These are phyloP conservation scores for Acarospora socialis DNA, from an alignment of 2,329 filamentous ascomycete species.

Conservation along the genomic window DNA sequence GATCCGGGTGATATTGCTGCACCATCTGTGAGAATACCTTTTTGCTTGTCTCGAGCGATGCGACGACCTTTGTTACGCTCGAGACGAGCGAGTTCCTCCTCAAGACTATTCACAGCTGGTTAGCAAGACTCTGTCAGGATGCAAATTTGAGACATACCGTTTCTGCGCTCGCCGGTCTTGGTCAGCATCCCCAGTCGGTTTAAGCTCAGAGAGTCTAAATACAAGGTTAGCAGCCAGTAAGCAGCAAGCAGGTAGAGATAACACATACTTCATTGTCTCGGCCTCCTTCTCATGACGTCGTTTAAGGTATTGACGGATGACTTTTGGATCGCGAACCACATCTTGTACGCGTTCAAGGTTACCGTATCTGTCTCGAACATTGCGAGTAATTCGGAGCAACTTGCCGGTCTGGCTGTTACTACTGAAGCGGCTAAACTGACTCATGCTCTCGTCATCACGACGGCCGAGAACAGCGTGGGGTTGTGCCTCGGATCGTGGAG, in stretches of 20 bases:
- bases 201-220: slow-evolving; percentile 41
- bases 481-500: slow-evolving; percentile 51
- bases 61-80: slow-evolving; percentile 84
- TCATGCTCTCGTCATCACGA: slow-evolving; percentile 61
- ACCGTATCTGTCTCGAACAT: slow-evolving; percentile 47
- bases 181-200: slow-evolving; percentile 53
- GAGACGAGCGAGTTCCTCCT: slow-evolving; percentile 66
- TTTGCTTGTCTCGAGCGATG: slow-evolving; percentile 80
- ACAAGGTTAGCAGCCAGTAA: not conserved
- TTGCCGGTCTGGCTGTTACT: slow-evolving; percentile 55
- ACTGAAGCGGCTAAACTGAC: slow-evolving; percentile 61
- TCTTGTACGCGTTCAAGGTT: slow-evolving; percentile 46
- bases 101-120: slow-evolving; percentile 35
- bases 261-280: slow-evolving; percentile 55
- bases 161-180: slow-evolving; percentile 47
- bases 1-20: slow-evolving; percentile 30
- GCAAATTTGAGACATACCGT: slow-evolving; percentile 29
- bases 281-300: slow-evolving; percentile 57
- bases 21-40: slow-evolving; percentile 38
- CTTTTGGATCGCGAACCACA: slow-evolving; percentile 61
- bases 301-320: slow-evolving; percentile 80
- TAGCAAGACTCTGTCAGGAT: slow-evolving; percentile 12
- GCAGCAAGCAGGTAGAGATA: not conserved
- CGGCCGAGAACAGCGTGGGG: slow-evolving; percentile 40
- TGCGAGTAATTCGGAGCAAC: slow-evolving; percentile 59